phyloP scores from a whole-genome alignment of 495 filamentous ascomycete genomes.

The Hyphodiscus hymeniophilus region DNA sequence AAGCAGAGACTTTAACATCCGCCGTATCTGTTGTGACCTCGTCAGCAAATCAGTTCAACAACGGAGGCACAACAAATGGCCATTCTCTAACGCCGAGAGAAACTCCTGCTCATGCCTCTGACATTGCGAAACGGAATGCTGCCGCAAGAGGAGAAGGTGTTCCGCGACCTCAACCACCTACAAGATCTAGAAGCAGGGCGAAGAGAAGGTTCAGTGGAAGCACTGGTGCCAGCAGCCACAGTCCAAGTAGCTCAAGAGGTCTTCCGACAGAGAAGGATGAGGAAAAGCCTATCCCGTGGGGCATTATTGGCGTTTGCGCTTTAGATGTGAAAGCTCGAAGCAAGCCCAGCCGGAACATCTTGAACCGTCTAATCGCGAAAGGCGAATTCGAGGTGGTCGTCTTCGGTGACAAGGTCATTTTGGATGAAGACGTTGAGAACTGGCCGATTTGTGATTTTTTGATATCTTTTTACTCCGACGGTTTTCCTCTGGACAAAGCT shows the following conservation, averaged over 20 bases:
- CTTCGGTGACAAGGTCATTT: conserved; percentile 96
- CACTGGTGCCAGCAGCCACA: conserved; percentile 63
- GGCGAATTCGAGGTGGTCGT: conserved; percentile 93
- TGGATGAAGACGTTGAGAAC: conserved; percentile 79
- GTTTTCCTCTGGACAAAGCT: conserved; percentile 94
- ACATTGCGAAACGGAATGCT: conserved; percentile 26
- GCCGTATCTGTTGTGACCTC: conserved; percentile 48
- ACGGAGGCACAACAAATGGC: conserved; percentile 22
- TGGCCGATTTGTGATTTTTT: conserved; percentile 84
- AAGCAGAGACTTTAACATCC: conserved; percentile 43
- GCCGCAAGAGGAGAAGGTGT: conserved; percentile 17
- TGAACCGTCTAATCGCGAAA: conserved; percentile 82
- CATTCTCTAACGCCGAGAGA: conserved; percentile 38
- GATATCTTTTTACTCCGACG: conserved; percentile 96
- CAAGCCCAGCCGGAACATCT: conserved; percentile 90
- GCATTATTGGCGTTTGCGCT: conserved; percentile 84
- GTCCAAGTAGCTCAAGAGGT: conserved; percentile 48
- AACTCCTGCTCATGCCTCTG: conserved; percentile 25
- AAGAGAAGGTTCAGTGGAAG: conserved; percentile 70
- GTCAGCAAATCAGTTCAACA: conserved; percentile 28
- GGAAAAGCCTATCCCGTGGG: conserved; percentile 42
- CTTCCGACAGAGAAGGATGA: conserved; percentile 37
- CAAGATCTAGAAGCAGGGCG: conserved; percentile 61
- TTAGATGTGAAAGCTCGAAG: conserved; percentile 92
- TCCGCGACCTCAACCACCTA: conserved; percentile 12